Evolutionary conservation across 2,329 filamentous ascomycete species (phyloP), one percentile per base, ranked within the genome.

Genomic region (Botrytis fabae): DNA sequence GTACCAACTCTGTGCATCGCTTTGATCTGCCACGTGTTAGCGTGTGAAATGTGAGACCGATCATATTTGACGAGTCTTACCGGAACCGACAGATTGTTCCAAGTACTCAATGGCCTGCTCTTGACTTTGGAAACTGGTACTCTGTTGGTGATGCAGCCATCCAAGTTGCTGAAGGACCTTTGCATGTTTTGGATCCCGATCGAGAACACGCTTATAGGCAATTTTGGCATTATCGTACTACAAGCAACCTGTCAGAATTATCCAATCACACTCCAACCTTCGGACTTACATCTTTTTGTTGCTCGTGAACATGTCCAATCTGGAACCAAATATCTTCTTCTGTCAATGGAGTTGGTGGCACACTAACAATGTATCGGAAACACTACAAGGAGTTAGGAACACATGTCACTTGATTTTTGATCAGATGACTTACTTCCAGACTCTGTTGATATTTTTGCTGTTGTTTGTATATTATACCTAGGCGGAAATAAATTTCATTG

Each of bases 241-340:
- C 51, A 73, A 73, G 70, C 38, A 40, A 35, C 59, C 77, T 73
- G 75, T 84, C 70, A 84, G 80, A 71, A 68, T 54, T 14, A n/a
- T 64, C 25, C 70, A 60, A 66, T 59, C 70, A 54, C 69, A 71
- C 38, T 32, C 20, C n/a, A 64, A 54, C 40, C 44, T 54, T 9
- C 44, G 35, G 61, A 87, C 94, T 84, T 86, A 97, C 95, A 80
- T 99, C 96, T 87, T 98, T 98, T 83, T 98, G 95, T 80, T 98
- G 96, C 81, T 99, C 96, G 80, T 99, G 95, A 68, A 99, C 96
- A 82, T 99, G 96, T 40, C 96, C 96, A 80, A 99, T 98, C 83
- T 99, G 96, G 85, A 99, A 99, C 95, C 95, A 98, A 74, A 99
- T 99, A 79, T 99, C 96, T 82, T 98, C 95, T 82, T 98, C 95